Evolutionary conservation across 108 stramenopile species (phyloP).

Genomic region (Fragilariopsis cylindrus): DNA sequence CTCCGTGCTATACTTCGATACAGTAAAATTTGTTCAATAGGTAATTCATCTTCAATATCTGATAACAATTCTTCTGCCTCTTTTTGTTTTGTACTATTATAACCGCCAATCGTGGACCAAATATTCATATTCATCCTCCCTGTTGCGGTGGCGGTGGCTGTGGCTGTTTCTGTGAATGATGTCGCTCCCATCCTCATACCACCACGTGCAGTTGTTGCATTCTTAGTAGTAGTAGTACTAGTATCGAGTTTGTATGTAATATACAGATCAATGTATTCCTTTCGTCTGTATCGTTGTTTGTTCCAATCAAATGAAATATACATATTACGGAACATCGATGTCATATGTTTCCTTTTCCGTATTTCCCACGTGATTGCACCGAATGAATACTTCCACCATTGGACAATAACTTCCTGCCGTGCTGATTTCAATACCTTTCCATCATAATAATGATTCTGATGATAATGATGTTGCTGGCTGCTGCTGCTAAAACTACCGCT

Average conservation of each 20-base stretch:
- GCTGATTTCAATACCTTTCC: constrained; percentile 4
- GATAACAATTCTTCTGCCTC: constrained; percentile 34
- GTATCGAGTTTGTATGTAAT: constrained; percentile 37
- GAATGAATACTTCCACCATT: constrained; percentile 74
- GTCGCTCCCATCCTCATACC: not conserved
- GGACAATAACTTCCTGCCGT: constrained; percentile 33
- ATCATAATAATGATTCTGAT: not conserved
- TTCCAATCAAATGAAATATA: constrained; percentile 51
- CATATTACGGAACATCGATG: constrained; percentile 35
- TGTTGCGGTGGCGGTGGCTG: not conserved
- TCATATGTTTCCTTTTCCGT: constrained; percentile 42
- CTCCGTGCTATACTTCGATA: constrained; percentile 55
- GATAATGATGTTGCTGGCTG: no score
- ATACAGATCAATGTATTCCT: constrained; percentile 70
- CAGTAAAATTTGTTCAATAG: constrained; percentile 72
- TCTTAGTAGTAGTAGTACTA: not conserved
- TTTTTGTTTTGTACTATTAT: constrained; percentile 8
- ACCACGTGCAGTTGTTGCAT: not conserved
- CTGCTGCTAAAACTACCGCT: not conserved
- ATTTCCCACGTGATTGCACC: constrained; percentile 54
- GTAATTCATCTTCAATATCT: constrained; percentile 63
- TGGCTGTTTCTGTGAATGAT: not conserved
- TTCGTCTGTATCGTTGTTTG: constrained; percentile 49
- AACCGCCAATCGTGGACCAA: not conserved
- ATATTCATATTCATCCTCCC: not conserved